phyloP scores from a whole-genome alignment of 306 rosid species.

The Oxytropis ochrocephala region DNA sequence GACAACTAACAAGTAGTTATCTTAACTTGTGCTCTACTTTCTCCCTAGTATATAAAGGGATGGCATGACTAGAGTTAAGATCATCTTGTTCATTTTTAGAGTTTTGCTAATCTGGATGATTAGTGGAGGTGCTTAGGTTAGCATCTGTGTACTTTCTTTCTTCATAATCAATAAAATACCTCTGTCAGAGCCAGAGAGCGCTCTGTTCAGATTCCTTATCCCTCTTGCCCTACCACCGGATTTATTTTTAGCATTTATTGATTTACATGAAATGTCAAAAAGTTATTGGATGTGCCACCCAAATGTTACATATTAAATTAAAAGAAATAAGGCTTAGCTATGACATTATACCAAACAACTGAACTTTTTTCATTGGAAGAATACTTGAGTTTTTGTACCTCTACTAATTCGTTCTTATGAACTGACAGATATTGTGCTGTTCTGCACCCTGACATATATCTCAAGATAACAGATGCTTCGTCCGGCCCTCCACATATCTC shows the following conservation, averaged over 20 bases:
- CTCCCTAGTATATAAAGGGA: no score
- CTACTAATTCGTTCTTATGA: conserved; percentile 41
- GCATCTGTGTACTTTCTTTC: no score
- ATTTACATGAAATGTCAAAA: neutral
- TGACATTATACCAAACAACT: neutral
- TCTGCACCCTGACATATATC: conserved; percentile 57
- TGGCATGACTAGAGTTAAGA: no score
- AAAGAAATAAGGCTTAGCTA: neutral
- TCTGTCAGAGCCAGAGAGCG: no score
- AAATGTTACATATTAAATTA: neutral
- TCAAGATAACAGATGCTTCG: conserved; percentile 59
- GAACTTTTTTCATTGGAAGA: neutral
- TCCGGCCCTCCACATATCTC: conserved; percentile 59
- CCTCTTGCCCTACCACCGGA: no score
- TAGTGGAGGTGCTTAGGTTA: no score
- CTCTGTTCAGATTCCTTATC: no score
- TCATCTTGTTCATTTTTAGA: no score
- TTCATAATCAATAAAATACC: no score
- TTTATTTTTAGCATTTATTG: neutral
- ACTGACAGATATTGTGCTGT: conserved; percentile 54
- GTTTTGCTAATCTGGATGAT: no score
- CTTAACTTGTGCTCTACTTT: no score
- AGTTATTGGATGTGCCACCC: neutral
- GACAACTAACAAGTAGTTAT: no score
- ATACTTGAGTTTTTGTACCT: conserved; percentile 42